Conservation (phyloP, 495 filamentous ascomycete species). For the Parathielavia hyrcaniae region DNA sequence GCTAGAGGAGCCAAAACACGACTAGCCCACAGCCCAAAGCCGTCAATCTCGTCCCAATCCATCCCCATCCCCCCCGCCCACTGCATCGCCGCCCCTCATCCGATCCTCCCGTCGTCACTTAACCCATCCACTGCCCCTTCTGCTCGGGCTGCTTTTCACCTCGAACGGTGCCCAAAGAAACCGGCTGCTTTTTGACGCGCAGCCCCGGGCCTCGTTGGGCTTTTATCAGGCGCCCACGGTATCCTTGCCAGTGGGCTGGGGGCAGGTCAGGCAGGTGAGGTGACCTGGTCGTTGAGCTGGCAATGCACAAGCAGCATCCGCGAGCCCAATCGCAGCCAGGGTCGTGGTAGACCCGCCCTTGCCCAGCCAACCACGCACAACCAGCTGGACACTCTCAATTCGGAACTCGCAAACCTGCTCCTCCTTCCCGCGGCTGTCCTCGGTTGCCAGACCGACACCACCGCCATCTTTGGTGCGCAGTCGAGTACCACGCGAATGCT, state of each 20-base stretch:
- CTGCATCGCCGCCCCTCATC: slow-evolving; percentile 11
- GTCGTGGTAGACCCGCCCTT: slow-evolving; percentile 16
- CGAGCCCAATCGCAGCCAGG: slow-evolving; percentile 29
- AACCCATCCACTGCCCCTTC: neutral
- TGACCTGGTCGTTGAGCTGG: slow-evolving; percentile 18
- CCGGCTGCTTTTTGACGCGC: neutral
- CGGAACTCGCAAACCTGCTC: slow-evolving; percentile 20
- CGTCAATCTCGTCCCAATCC: neutral
- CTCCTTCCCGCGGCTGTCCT: neutral
- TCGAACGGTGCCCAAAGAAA: slow-evolving; percentile 7
- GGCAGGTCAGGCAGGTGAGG: neutral
- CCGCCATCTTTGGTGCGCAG: neutral
- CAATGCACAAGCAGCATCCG: slow-evolving; percentile 17
- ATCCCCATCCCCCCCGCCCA: neutral
- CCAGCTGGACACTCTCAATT: slow-evolving; percentile 27
- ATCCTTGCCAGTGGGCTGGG: neutral
- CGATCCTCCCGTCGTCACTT: neutral
- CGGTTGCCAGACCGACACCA: slow-evolving; percentile 14
- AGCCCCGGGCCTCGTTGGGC: slow-evolving; percentile 7
- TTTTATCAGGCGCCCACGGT: slow-evolving; percentile 9
- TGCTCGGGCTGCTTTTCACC: neutral
- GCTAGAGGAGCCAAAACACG: neutral
- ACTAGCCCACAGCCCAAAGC: neutral
- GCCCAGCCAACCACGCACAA: slow-evolving; percentile 31
- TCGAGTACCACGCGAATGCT: slow-evolving; percentile 13